Conservation (phyloP, 495 filamentous ascomycete genomes). For the Trichoderma parareesei region DNA sequence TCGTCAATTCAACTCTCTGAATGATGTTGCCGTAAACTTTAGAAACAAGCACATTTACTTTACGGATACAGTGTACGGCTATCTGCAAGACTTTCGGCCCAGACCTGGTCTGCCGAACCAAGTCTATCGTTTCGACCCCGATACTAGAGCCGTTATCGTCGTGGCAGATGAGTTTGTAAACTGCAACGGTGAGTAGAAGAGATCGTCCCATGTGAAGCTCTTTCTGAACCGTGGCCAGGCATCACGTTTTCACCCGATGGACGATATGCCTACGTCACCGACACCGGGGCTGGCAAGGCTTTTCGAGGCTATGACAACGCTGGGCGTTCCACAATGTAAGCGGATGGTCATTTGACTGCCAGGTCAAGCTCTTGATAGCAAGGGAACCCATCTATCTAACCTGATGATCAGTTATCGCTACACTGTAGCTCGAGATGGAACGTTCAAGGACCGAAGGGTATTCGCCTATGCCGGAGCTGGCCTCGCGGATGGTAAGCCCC, state of each 20-base stretch:
- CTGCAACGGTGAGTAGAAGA: slow-evolving; percentile 39
- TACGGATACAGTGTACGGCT: slow-evolving; percentile 56
- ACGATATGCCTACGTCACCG: slow-evolving; percentile 44
- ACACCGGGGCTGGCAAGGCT: slow-evolving; percentile 41
- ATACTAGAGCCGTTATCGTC: slow-evolving; percentile 38
- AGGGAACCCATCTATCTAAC: neutral
- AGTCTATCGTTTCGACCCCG: slow-evolving; percentile 46
- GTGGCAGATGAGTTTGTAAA: slow-evolving; percentile 48
- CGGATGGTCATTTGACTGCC: neutral
- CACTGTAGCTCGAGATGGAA: slow-evolving; percentile 32
- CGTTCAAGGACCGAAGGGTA: slow-evolving; percentile 36
- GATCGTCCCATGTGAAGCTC: neutral
- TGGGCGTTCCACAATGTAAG: slow-evolving; percentile 32
- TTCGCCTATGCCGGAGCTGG: slow-evolving; percentile 51
- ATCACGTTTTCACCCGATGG: slow-evolving; percentile 49
- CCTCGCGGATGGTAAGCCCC: slow-evolving; percentile 40
- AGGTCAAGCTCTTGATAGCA: no score
- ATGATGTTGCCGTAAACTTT: slow-evolving; percentile 46
- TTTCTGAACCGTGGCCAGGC: slow-evolving; percentile 20
- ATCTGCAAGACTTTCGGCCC: slow-evolving; percentile 49
- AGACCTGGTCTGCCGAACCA: slow-evolving; percentile 43
- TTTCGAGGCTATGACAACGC: slow-evolving; percentile 31
- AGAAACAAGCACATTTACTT: slow-evolving; percentile 52
- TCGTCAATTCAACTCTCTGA: slow-evolving; percentile 53
- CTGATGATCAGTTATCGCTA: slow-evolving; percentile 26